Evolutionary conservation across 2,329 filamentous ascomycete species (phyloP), one percentile per base, ranked within the genome.

Genomic region (Botrytis aclada): DNA sequence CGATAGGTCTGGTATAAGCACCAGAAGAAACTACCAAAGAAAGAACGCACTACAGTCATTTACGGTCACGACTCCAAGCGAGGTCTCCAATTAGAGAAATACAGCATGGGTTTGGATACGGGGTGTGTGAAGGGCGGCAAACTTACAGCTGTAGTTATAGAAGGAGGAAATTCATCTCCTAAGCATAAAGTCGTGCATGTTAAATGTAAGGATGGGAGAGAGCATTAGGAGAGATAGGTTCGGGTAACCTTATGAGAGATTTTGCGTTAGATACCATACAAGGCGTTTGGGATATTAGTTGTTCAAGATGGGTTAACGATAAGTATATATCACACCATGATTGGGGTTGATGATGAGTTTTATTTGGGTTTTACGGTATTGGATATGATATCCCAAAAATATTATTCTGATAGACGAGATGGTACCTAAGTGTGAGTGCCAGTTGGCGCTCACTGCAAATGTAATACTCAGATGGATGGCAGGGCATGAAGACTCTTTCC

Each of bases 41-140:
- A 78, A 37, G 71, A 80, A 37, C 84, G 87, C 16, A 88, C 85
- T 58, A 93, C 92, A 0, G 91, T 97, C 58, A 86, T 97, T 73
- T 98, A 97, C 82, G 95, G 95, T 8, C 95, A 98, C 80, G 93
- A 98, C 80, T 88, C 93, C 34, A 90, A 90, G 78, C 83, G 84
- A 4, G 94, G 94, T 0, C 86, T 97, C 39, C 87, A 88, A 78
- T 82, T 92, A 29, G 82, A 88, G 67, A 85, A 87, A 66, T 97
- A 93, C 82, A 93, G 91, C 6, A 93, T 94, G 79, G 96, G 96
- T 0, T 84, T 98, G 64, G 96, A 98, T 82, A 93, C 92, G 0
- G 91, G 90, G 0, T 98, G 96, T 81, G 89, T 93, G 4, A 88
- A 88, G 75, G 95, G 94, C 18, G 90, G 90, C 1, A 85, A 89